phyloP scores from a whole-genome alignment of 257 asterid species.

The Nicotiana undulata region DNA sequence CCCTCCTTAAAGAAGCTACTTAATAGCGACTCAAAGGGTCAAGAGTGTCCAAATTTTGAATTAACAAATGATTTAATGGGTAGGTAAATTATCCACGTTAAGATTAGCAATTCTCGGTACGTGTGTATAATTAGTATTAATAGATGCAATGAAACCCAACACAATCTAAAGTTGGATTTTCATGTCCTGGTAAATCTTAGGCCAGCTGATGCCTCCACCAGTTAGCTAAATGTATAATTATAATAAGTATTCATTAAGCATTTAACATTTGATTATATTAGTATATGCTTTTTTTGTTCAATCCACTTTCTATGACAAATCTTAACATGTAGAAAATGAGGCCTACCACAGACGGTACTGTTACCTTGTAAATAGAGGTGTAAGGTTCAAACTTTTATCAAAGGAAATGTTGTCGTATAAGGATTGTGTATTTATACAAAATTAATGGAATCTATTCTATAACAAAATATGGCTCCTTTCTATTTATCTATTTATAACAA shows the following conservation, averaged over 20 bases:
- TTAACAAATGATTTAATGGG: not conserved
- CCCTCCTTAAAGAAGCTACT: too few relatives aligned
- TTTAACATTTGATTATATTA: too few relatives aligned
- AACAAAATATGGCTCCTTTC: too few relatives aligned
- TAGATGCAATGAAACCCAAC: not conserved
- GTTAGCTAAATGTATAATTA: not conserved
- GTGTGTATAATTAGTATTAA: not conserved
- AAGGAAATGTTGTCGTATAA: too few relatives aligned
- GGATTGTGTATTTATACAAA: too few relatives aligned
- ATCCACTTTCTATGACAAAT: not conserved
- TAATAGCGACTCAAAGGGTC: too few relatives aligned
- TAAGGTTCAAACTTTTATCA: too few relatives aligned
- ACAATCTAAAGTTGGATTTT: not conserved
- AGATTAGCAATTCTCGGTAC: not conserved
- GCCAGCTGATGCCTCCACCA: not conserved
- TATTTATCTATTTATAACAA: too few relatives aligned
- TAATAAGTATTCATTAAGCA: not conserved
- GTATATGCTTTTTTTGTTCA: not conserved
- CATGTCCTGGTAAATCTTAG: not conserved
- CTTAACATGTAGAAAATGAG: too few relatives aligned
- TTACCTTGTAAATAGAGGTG: too few relatives aligned
- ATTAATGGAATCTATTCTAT: too few relatives aligned
- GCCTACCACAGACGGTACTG: too few relatives aligned
- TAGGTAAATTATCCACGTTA: not conserved
- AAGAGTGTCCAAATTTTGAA: not conserved